A percentile compares a stretch with the other conserved stretches of the same genome.
phyloP scores from a whole-genome alignment of 495 filamentous ascomycete species.

The Xylaria grammica region DNA sequence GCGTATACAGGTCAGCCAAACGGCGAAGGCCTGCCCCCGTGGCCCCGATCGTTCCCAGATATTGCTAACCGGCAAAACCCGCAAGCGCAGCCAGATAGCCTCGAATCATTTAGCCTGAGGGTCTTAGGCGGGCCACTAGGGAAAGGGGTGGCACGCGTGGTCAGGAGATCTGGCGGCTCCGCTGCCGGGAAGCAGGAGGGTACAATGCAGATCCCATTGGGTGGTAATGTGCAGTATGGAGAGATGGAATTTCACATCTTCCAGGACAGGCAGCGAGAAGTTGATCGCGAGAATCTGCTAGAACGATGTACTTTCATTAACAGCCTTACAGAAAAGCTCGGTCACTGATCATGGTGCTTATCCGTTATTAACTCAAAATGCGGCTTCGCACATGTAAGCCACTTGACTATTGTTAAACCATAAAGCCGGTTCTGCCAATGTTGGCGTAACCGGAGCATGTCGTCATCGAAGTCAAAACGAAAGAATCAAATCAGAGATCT shows the following conservation, averaged over 20 bases:
- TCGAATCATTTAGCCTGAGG: conserved; percentile 10
- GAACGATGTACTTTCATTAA: conserved; percentile 28
- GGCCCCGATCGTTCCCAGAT: conserved; percentile 26
- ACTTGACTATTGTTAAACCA: too few relatives aligned
- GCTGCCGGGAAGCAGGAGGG: neutral
- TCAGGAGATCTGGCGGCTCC: too few relatives aligned
- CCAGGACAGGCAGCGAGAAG: conserved; percentile 14
- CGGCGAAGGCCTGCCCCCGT: neutral
- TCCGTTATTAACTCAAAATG: too few relatives aligned
- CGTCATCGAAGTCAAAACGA: too few relatives aligned
- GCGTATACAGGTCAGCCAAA: conserved; percentile 26
- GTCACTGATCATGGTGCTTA: too few relatives aligned
- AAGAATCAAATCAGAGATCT: too few relatives aligned
- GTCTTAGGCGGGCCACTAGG: conserved; percentile 31
- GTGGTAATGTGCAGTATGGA: neutral
- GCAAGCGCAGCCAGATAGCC: neutral
- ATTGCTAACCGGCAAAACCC: neutral
- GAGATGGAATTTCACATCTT: neutral
- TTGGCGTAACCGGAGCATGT: too few relatives aligned
- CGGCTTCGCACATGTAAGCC: too few relatives aligned
- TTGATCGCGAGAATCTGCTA: conserved; percentile 27
- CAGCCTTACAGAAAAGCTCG: conserved; percentile 29
- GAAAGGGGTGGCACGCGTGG: conserved; percentile 6
- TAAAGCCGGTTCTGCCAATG: too few relatives aligned
- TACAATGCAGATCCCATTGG: neutral